phyloP scores from a whole-genome alignment of 2,329 filamentous ascomycete species.

The Shiraia bambusicola region DNA sequence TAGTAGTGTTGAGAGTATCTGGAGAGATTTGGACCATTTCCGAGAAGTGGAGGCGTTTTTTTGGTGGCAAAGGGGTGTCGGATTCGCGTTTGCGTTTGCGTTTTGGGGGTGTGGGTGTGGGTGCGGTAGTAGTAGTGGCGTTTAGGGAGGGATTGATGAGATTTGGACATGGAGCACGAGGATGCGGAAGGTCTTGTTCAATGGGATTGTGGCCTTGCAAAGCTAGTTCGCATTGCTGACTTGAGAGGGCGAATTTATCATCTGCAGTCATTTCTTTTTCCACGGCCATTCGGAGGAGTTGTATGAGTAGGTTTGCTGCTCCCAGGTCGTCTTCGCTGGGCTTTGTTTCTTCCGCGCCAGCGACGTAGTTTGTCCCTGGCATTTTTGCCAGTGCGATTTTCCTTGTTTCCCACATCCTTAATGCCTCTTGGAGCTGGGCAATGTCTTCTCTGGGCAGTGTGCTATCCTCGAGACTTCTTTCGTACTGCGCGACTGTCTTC shows the following conservation, averaged over 20 bases:
- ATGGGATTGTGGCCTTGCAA: background rate
- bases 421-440: slow-evolving; percentile 4
- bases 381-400: slow-evolving; percentile 8
- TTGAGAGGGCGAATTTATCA: slow-evolving; percentile 1
- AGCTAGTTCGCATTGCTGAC: background rate
- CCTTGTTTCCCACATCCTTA: slow-evolving; percentile 10
- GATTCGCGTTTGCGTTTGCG: slow-evolving; percentile 13
- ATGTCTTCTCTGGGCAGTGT: slow-evolving; percentile 1
- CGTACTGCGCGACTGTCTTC: slow-evolving; percentile 7
- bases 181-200: background rate
- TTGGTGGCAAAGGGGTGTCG: background rate
- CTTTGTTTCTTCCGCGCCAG: slow-evolving; percentile 8
- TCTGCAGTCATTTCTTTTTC: slow-evolving; percentile 3
- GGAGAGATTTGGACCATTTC: slow-evolving; percentile 11
- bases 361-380: slow-evolving; percentile 9
- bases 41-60: slow-evolving; percentile 13
- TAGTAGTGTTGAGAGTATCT: slow-evolving; percentile 5
- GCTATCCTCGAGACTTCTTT: slow-evolving; percentile 2
- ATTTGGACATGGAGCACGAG: background rate
- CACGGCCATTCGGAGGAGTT: slow-evolving; percentile 4
- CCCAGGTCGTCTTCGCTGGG: slow-evolving; percentile 9
- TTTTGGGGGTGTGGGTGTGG: background rate
- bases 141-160: background rate
- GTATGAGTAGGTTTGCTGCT: slow-evolving; percentile 6
- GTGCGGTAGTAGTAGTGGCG: background rate